A percentile compares a stretch with the other conserved stretches of the same genome.
Conservation (phyloP, 805 yeast species). For the Candida verbasci region DNA sequence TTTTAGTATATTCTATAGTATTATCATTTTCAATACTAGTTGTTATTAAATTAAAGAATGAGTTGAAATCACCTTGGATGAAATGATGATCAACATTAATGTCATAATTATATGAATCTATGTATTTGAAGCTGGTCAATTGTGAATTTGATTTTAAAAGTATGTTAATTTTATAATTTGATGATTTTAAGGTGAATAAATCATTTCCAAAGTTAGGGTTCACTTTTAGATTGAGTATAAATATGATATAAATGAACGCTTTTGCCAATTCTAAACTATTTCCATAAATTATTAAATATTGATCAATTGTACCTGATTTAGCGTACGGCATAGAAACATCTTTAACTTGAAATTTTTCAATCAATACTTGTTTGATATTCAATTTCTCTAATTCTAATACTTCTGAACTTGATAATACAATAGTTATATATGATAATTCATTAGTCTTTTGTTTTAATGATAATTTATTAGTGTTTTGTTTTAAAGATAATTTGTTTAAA, state of each 20-base stretch:
- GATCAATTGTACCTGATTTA: conserved; percentile 24
- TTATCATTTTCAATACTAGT: conserved; percentile 2
- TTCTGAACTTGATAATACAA: conserved; percentile 20
- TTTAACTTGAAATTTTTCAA: conserved; percentile 16
- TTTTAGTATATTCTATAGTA: conserved; percentile 13
- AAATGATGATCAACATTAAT: conserved; percentile 5
- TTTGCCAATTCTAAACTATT: conserved; percentile 15
- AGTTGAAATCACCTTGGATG: conserved; percentile 17
- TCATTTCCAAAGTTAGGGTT: conserved; percentile 21
- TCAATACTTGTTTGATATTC: conserved; percentile 12
- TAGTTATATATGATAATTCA: conserved; percentile 2
- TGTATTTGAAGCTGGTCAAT: conserved; percentile 2
- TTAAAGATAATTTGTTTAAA: conserved; percentile 6
- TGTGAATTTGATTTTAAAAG: conserved; percentile 4
- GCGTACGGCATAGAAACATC: conserved; percentile 19
- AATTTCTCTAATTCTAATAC: conserved; percentile 18
- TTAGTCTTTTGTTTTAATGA: not conserved
- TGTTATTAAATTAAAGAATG: conserved; percentile 13
- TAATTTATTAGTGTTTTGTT: not conserved
- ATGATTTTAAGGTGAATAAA: conserved; percentile 28
- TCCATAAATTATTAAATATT: conserved; percentile 29
- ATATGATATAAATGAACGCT: conserved; percentile 24
- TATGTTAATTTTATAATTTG: conserved; percentile 19
- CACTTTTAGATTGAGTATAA: conserved; percentile 18
- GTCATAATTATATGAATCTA: conserved; percentile 10